Conservation (phyloP, 805 yeast genomes). For the Lachancea mirantina region DNA sequence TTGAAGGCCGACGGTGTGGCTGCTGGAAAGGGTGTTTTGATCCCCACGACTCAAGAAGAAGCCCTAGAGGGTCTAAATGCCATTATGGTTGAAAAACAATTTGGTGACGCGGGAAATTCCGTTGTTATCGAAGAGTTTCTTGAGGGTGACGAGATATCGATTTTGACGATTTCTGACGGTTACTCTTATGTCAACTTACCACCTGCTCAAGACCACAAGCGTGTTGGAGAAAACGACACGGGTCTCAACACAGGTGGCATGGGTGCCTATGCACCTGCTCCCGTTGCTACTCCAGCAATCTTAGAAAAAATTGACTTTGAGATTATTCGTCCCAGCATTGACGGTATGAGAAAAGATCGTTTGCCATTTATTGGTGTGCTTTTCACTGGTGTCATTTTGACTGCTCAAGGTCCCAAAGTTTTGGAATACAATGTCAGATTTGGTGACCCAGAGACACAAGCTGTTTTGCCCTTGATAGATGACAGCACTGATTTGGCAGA, state of each 20-base stretch:
- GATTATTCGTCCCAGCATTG: conserved; percentile 86
- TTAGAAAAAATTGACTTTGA: conserved; percentile 60
- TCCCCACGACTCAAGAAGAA: conserved; percentile 78
- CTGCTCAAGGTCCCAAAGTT: conserved; percentile 86
- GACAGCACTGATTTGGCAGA: conserved; percentile 88
- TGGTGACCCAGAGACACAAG: conserved; percentile 99
- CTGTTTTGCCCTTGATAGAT: conserved; percentile 80
- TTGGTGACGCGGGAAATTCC: conserved; percentile 90
- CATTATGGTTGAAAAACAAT: conserved; percentile 83
- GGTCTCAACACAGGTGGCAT: conserved; percentile 99
- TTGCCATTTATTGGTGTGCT: conserved; percentile 92
- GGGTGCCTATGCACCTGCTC: conserved; percentile 99
- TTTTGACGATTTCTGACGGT: conserved; percentile 89
- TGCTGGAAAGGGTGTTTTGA: conserved; percentile 96
- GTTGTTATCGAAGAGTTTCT: conserved; percentile 93
- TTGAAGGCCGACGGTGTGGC: conserved; percentile 98
- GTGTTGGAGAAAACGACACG: conserved; percentile 85
- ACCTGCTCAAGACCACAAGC: conserved; percentile 97
- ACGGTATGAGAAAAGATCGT: conserved; percentile 94
- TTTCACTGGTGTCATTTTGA: conserved; percentile 91
- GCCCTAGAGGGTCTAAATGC: conserved; percentile 77
- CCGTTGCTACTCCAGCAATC: conserved; percentile 76
- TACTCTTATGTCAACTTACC: conserved; percentile 87
- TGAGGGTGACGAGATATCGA: conserved; percentile 95
- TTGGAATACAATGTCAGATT: conserved; percentile 96